Evolutionary conservation across 1,139 yeast genomes (phyloP).

Genomic region (Saccharomyces hybrid): DNA sequence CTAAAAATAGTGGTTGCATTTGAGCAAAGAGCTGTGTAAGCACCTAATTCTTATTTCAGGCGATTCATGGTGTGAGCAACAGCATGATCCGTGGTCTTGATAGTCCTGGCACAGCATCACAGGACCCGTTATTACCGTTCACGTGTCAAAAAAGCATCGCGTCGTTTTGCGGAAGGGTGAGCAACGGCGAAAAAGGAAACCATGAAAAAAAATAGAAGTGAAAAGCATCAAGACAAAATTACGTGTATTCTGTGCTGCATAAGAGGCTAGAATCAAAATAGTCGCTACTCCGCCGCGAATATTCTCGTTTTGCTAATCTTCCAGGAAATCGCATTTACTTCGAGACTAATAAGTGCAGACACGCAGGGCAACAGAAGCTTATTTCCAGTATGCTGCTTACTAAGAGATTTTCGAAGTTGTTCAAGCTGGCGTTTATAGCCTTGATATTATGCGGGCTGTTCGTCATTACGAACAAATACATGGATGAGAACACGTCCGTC

Average conservation of each 20-base stretch:
- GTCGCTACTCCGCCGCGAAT: background rate
- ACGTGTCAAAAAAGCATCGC: background rate
- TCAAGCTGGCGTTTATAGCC: constrained; percentile 13
- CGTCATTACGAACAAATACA: constrained; percentile 9
- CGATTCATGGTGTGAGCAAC: too few relatives aligned
- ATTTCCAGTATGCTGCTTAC: constrained; percentile 7
- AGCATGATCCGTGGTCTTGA: background rate
- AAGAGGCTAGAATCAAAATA: background rate
- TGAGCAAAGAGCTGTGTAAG: too few relatives aligned
- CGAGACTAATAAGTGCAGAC: background rate
- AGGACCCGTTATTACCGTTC: background rate
- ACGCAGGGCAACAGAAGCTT: background rate
- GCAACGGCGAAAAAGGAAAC: background rate
- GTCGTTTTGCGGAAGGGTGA: background rate
- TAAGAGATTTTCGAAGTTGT: constrained; percentile 17
- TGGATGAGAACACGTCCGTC: constrained; percentile 12
- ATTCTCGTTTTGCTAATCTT: background rate
- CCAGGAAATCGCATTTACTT: background rate
- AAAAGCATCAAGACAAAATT: background rate
- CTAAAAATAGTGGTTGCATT: too few relatives aligned
- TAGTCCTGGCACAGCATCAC: too few relatives aligned
- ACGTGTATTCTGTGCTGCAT: background rate
- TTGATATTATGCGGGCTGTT: constrained; percentile 11
- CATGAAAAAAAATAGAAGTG: background rate
- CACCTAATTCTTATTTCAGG: too few relatives aligned